These are phyloP conservation scores for Lipomyces sp. DNA, from an alignment of 805 yeast genomes.

Conservation along the genomic window DNA sequence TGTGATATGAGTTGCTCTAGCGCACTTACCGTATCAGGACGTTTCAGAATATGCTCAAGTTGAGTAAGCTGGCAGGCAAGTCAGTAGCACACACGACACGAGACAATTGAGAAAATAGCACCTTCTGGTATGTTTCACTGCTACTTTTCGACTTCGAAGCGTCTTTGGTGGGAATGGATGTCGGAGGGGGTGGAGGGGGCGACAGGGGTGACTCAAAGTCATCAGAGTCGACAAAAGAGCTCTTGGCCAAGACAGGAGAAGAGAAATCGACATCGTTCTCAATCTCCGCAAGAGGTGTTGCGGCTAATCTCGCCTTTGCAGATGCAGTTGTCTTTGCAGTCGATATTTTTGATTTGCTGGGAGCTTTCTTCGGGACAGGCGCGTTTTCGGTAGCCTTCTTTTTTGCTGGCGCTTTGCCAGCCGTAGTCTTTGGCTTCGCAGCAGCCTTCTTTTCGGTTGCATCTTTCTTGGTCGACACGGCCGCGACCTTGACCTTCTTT, in stretches of 20 bases:
- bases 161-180: too few relatives aligned
- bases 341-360: constrained; percentile 11
- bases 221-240: neutral
- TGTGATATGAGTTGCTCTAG: too few relatives aligned
- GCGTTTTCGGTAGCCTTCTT: constrained; percentile 22
- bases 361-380: constrained; percentile 22
- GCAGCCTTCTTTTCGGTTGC: constrained; percentile 16
- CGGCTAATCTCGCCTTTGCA: constrained; percentile 6
- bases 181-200: neutral
- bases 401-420: neutral
- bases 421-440: neutral
- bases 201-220: constrained; percentile 10
- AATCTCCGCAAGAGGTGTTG: constrained; percentile 6
- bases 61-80: constrained; percentile 57
- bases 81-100: neutral
- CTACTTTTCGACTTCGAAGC: constrained; percentile 40
- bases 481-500: constrained; percentile 8
- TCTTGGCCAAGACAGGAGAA: too few relatives aligned
- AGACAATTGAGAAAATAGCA: neutral
- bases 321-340: constrained; percentile 8
- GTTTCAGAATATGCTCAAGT: constrained; percentile 89
- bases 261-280: constrained; percentile 11
- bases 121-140: constrained; percentile 78
- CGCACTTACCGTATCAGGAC: constrained; percentile 76
- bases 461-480: constrained; percentile 7